Conservation (phyloP, 495 filamentous ascomycete genomes). For the Penicillium samsonianum region DNA sequence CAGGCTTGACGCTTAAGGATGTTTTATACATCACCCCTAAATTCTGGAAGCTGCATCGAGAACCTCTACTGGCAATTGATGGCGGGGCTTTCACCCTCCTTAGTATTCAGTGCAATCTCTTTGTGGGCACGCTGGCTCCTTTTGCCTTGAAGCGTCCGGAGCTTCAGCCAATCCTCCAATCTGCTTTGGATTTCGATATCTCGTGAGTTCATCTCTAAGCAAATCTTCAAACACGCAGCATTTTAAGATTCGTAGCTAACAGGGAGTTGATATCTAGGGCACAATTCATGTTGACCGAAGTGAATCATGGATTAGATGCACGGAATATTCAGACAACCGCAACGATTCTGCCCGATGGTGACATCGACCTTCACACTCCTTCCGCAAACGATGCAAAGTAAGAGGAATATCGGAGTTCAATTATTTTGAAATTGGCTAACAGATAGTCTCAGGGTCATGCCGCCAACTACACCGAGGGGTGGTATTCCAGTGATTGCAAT, state of each 20-base stretch:
- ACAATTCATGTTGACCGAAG: conserved; percentile 40
- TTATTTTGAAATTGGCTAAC: conserved; percentile 3
- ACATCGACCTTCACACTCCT: conserved; percentile 34
- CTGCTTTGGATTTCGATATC: conserved; percentile 33
- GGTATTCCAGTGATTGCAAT: conserved; percentile 32
- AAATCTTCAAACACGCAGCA: background rate
- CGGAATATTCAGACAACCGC: conserved; percentile 41
- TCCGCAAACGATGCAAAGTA: conserved; percentile 6
- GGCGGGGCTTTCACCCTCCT: conserved; percentile 26
- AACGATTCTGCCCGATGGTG: conserved; percentile 29
- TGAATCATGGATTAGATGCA: conserved; percentile 41
- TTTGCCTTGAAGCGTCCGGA: conserved; percentile 30
- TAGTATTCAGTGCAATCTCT: conserved; percentile 39
- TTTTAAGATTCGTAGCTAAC: background rate
- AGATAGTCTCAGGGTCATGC: conserved; percentile 31
- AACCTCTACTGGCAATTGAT: conserved; percentile 18
- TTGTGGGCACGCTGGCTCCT: conserved; percentile 37
- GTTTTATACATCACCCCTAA: conserved; percentile 1
- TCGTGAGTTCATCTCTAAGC: conserved; percentile 15
- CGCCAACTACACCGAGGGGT: conserved; percentile 30
- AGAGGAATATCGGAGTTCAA: background rate
- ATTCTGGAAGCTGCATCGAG: conserved; percentile 25
- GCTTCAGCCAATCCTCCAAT: conserved; percentile 26
- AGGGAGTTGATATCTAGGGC: conserved; percentile 18
- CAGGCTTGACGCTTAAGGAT: background rate